These are phyloP conservation scores for Haplosporangium gracile DNA, from an alignment of 192 early-diverging fungal genomes.

Conservation along the genomic window DNA sequence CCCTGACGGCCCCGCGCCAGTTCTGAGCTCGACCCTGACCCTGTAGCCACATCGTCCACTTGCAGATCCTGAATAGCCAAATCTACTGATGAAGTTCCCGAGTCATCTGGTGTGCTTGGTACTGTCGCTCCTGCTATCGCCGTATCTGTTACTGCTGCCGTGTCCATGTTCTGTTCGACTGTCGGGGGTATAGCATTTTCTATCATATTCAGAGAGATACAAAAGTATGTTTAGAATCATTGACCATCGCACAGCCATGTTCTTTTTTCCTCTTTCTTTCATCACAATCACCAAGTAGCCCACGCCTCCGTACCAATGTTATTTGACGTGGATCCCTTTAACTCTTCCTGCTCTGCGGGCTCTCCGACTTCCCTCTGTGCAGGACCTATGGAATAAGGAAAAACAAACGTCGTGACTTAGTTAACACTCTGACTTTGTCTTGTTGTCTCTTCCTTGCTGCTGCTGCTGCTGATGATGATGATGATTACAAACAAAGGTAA, in stretches of 20 bases:
- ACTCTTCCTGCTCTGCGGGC: conserved; percentile 7
- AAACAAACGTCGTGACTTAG: not conserved
- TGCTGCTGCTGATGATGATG: not conserved
- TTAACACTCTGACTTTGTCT: not conserved
- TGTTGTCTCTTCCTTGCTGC: not conserved
- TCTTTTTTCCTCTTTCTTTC: no score
- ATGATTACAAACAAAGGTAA: not conserved
- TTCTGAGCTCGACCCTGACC: not conserved
- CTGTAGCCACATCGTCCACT: conserved; percentile 5
- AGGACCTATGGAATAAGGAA: not conserved
- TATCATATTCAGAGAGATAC: not conserved
- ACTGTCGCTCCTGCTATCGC: not conserved
- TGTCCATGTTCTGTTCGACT: not conserved
- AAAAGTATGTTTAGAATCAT: not conserved
- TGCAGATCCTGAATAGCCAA: conserved; percentile 2
- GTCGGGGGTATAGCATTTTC: not conserved
- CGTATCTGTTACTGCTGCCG: not conserved
- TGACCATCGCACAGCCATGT: no score
- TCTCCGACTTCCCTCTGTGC: conserved; percentile 9
- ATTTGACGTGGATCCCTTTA: not conserved
- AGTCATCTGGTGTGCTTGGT: not conserved
- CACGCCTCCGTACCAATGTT: not conserved
- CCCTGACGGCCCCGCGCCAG: conserved; percentile 18
- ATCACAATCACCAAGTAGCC: not conserved
- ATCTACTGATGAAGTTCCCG: not conserved